A percentile compares a stretch with the other conserved stretches of the same genome.
Conservation (phyloP, 176 grass and related monocot species). For the Cenchrus purpureus region DNA sequence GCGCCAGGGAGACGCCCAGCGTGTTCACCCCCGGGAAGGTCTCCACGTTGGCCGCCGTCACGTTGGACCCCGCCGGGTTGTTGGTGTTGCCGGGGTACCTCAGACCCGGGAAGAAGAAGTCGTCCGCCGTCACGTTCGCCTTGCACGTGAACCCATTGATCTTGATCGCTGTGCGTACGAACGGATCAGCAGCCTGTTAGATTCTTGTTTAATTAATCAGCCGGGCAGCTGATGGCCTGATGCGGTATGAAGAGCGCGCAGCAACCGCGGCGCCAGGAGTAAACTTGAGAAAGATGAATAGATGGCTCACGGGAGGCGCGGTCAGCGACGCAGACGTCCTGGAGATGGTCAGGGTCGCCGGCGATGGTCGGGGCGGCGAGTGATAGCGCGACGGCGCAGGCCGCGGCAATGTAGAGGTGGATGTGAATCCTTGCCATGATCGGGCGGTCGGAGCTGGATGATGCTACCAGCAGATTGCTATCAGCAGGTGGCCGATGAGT, state of each 20-base stretch:
- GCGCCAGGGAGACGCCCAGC: slow-evolving; percentile 71
- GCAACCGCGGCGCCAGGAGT: background rate
- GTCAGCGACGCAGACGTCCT: slow-evolving; percentile 78
- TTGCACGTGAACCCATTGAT: slow-evolving; percentile 86
- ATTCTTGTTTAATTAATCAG: background rate
- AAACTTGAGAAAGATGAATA: background rate
- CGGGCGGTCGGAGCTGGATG: background rate
- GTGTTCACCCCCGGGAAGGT: slow-evolving; percentile 74
- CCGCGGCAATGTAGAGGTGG: slow-evolving; percentile 31
- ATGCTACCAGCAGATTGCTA: background rate
- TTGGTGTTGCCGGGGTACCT: slow-evolving; percentile 57
- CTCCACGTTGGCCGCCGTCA: slow-evolving; percentile 61
- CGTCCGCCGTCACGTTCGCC: slow-evolving; percentile 52
- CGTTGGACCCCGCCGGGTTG: slow-evolving; percentile 47
- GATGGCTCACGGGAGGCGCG: slow-evolving; percentile 37
- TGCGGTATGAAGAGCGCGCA: background rate
- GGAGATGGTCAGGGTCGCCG: slow-evolving; percentile 72
- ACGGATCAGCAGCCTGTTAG: background rate
- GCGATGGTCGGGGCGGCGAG: slow-evolving; percentile 34
- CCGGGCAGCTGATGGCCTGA: background rate
- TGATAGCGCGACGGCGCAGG: slow-evolving; percentile 26
- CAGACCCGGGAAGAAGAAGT: slow-evolving; percentile 69
- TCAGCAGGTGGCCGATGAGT: background rate
- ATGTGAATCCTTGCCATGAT: slow-evolving; percentile 25
- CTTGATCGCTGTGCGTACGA: slow-evolving; percentile 52